Base-by-base conservation (phyloP, 768 basidiomycete species). In the Porphyrellus cyaneotinctus region DNA sequence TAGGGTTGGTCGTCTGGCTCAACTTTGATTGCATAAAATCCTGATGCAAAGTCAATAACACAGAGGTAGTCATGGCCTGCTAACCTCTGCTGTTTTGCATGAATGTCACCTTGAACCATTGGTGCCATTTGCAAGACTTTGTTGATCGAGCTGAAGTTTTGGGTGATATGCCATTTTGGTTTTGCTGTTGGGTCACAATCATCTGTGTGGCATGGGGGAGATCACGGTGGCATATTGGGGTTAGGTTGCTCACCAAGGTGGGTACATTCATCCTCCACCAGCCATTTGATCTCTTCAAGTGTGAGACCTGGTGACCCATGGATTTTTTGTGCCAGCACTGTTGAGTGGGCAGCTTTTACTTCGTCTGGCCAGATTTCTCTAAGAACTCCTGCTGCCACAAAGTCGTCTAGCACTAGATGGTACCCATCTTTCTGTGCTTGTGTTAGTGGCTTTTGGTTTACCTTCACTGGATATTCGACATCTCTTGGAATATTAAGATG, bases 31-130 rank as follows among this genome's bases (percentile, higher is more conserved):
- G 58, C 61, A 23, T 70, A 67, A 43, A 64, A 71, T 0, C 64
- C 64, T 1, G 56, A 53, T 2, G 59, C 35, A 8, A 68, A 61
- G 52, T 71, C 60, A 6, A 69, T 49, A 0, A 61, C 48, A 10
- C 47, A 59, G 0, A 61, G 64, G 13, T 47, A 41, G 1, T 64
- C 38, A 6, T 68, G 64, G 1, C 57, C 55, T 5, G 65, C 39
- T 0, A 77, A 57, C 0, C 57, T 7, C 37, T 69, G 63, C 47
- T 78, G 75, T 47, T 77, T 78, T 0, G 62, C 61, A 0, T 59
- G 37, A 0, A 79, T 72, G 54, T 78, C 68, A 0, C 76, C 71
- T 22, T 72, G 70, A 1, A 63, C 66, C 52, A 74, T 54, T 8
- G 69, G 61, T 2, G 66, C 59, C 0, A 71, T 58, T 37, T 68